These are phyloP conservation scores for Rhodomyrtus tomentosa DNA, from an alignment of 345 rosid genomes.

Conservation along the genomic window DNA sequence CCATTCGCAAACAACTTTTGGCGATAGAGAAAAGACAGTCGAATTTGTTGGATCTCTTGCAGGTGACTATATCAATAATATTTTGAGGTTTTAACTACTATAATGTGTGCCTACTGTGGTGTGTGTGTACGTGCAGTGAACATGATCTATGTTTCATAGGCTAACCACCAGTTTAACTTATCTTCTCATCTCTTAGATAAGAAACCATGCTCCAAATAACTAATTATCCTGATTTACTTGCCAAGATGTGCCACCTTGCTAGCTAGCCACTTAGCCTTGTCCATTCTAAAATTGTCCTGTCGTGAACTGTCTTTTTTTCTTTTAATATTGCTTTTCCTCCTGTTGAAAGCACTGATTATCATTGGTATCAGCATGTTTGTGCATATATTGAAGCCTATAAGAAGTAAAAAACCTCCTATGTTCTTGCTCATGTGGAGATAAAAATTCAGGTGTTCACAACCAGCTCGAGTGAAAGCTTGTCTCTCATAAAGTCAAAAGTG, in stretches of 20 bases:
- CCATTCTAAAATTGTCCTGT: background rate
- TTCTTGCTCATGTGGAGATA: background rate
- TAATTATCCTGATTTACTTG: background rate
- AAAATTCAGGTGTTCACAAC: constrained; percentile 53
- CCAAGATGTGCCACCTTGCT: background rate
- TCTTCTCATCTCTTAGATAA: background rate
- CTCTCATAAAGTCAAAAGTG: constrained; percentile 63
- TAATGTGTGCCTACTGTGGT: background rate
- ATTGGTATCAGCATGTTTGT: background rate
- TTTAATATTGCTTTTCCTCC: background rate
- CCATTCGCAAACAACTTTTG: constrained; percentile 61
- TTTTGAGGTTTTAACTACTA: background rate
- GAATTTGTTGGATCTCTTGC: constrained; percentile 57
- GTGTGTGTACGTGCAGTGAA: background rate
- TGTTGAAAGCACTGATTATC: background rate
- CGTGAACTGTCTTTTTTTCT: background rate
- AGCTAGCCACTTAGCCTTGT: background rate
- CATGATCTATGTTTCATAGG: background rate
- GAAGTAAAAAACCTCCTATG: background rate
- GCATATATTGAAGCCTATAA: background rate
- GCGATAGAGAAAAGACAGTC: constrained; percentile 75
- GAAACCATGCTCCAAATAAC: background rate
- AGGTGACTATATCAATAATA: constrained; percentile 31
- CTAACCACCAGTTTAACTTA: background rate
- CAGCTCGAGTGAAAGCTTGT: constrained; percentile 53